Conservation (phyloP, 208 protist species). For the Leishmania gerbilli region DNA sequence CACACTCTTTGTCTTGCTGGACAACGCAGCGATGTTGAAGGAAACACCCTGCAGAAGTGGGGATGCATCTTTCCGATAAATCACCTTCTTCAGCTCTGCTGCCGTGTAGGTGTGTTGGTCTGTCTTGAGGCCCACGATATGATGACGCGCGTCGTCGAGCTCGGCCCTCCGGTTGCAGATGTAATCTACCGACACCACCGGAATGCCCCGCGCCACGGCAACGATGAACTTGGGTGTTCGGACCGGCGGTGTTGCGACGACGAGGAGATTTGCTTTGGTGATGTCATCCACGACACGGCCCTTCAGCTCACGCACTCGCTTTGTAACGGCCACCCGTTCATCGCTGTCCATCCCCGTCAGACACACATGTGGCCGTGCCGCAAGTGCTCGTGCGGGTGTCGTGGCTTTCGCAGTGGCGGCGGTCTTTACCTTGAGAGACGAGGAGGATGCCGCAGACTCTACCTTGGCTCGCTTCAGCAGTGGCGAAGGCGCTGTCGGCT, state of each 20-base stretch:
- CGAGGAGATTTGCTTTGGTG: slow-evolving; percentile 52
- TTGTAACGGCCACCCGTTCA: slow-evolving; percentile 34
- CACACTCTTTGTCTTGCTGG: slow-evolving; percentile 40
- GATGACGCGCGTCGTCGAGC: slow-evolving; percentile 15
- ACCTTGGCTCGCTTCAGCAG: slow-evolving; percentile 15
- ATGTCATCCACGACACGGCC: slow-evolving; percentile 60
- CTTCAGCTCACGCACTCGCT: slow-evolving; percentile 42
- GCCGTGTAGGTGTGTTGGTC: slow-evolving; percentile 52
- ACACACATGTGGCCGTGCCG: slow-evolving; percentile 42
- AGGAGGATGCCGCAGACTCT: not conserved
- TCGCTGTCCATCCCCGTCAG: slow-evolving; percentile 70
- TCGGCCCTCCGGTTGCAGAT: slow-evolving; percentile 36
- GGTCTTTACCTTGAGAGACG: not conserved
- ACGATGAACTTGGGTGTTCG: slow-evolving; percentile 90
- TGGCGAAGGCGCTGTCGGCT: not conserved
- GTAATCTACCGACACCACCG: slow-evolving; percentile 57
- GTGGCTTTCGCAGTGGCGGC: not conserved
- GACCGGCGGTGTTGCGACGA: slow-evolving; percentile 57
- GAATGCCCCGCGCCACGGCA: slow-evolving; percentile 74
- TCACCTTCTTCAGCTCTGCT: slow-evolving; percentile 44
- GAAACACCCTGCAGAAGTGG: slow-evolving; percentile 47
- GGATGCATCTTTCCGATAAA: slow-evolving; percentile 31
- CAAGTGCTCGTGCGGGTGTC: not conserved
- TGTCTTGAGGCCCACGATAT: slow-evolving; percentile 55
- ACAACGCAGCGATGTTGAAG: slow-evolving; percentile 48